phyloP scores from a whole-genome alignment of 495 filamentous ascomycete genomes.

The Lineolata rhizophorae region DNA sequence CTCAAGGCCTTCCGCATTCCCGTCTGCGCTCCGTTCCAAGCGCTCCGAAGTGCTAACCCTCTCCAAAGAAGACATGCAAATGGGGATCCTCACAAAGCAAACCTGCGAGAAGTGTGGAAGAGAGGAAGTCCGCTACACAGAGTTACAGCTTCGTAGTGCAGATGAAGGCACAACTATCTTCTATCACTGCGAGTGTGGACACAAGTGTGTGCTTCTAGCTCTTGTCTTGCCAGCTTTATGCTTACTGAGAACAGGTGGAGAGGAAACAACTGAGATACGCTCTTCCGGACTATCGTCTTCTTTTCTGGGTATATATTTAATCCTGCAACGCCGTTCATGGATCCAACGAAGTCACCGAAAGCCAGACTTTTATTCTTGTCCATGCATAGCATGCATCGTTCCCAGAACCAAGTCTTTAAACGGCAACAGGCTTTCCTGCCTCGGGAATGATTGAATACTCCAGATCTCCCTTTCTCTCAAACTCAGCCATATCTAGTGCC shows the following conservation, averaged over 20 bases:
- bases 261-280: slow-evolving; percentile 30
- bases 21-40: slow-evolving; percentile 66
- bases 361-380: too few species aligned
- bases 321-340: too few species aligned
- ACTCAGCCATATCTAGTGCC: slow-evolving; percentile 94
- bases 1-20: slow-evolving; percentile 71
- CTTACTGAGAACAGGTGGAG: slow-evolving; percentile 29
- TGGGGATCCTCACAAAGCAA: slow-evolving; percentile 44
- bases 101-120: slow-evolving; percentile 64
- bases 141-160: slow-evolving; percentile 71
- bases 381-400: too few species aligned
- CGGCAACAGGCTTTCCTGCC: slow-evolving; percentile 5
- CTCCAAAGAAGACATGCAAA: slow-evolving; percentile 55
- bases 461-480: slow-evolving; percentile 66
- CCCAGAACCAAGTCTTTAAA: too few species aligned
- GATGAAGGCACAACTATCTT: slow-evolving; percentile 90
- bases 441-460: slow-evolving; percentile 84
- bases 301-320: too few species aligned
- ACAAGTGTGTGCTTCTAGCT: slow-evolving; percentile 37
- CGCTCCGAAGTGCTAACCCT: slow-evolving; percentile 67
- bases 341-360: too few species aligned
- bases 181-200: slow-evolving; percentile 59
- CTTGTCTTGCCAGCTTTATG: not conserved
- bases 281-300: too few species aligned
- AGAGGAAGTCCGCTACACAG: slow-evolving; percentile 64